A percentile compares a stretch with the other conserved stretches of the same genome.
Evolutionary conservation across 331 rosid genomes (phyloP).

Genomic region (Stylosanthes scabra): DNA sequence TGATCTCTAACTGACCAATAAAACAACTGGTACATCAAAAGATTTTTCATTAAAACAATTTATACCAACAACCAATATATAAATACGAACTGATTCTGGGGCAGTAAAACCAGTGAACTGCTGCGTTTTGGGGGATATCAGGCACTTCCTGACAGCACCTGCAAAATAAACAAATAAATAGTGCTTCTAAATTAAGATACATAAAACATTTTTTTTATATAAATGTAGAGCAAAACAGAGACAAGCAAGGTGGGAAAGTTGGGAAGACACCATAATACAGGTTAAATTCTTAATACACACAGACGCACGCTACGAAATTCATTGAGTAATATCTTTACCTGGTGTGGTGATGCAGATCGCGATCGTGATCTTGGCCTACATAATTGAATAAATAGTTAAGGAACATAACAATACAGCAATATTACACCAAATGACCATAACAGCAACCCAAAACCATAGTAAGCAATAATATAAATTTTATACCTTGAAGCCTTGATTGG

Average conservation of each 20-base stretch:
- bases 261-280: not conserved
- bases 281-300: slow-evolving; percentile 18
- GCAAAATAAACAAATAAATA: slow-evolving; percentile 21
- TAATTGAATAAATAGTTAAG: slow-evolving; percentile 29
- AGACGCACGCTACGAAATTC: not conserved
- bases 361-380: slow-evolving; percentile 69
- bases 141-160: slow-evolving; percentile 72
- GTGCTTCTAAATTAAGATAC: not conserved
- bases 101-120: not conserved
- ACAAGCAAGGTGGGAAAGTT: not conserved
- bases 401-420: not conserved
- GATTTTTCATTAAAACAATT: slow-evolving; percentile 33
- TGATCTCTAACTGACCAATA: not conserved
- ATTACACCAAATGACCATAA: not conserved
- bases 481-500: slow-evolving; percentile 93
- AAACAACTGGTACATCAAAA: slow-evolving; percentile 17
- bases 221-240: not conserved
- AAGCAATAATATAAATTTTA: not conserved
- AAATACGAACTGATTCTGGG: slow-evolving; percentile 13
- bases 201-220: not conserved
- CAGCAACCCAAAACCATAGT: not conserved
- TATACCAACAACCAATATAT: slow-evolving; percentile 15
- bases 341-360: slow-evolving; percentile 70
- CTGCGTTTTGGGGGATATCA: slow-evolving; percentile 38
- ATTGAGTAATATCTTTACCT: slow-evolving; percentile 48